Conservation (phyloP, 306 rosid genomes). For the Senna siamea region DNA sequence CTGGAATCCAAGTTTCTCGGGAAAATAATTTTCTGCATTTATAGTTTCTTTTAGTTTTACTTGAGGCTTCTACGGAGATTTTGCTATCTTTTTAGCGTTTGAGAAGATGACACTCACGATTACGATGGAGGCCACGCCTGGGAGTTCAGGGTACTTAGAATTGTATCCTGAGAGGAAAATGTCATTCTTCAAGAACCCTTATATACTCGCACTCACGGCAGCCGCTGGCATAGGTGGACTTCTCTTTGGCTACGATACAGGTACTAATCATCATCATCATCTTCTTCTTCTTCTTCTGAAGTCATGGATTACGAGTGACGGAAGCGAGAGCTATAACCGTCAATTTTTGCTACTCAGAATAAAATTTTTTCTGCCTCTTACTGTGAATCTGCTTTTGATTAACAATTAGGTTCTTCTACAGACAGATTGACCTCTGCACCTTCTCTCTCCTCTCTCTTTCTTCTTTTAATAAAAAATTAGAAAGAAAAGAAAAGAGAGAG, state of each 20-base stretch:
- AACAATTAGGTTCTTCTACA: too few relatives aligned
- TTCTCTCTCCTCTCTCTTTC: too few relatives aligned
- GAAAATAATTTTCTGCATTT: background rate
- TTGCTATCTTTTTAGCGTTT: background rate
- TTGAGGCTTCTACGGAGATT: background rate
- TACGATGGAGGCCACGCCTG: conserved; percentile 30
- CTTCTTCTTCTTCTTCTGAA: background rate
- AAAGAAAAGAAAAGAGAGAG: too few relatives aligned
- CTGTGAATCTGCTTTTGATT: background rate
- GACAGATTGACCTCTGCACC: too few relatives aligned
- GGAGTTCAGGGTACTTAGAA: conserved; percentile 52
- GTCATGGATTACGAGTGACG: too few relatives aligned
- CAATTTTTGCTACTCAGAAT: too few relatives aligned
- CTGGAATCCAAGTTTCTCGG: too few relatives aligned
- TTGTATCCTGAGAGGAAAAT: conserved; percentile 46
- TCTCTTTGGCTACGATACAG: conserved; percentile 58
- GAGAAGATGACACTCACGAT: conserved; percentile 27
- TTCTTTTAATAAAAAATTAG: too few relatives aligned
- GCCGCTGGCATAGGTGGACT: conserved; percentile 53
- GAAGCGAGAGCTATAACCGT: too few relatives aligned
- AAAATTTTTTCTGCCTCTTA: too few relatives aligned
- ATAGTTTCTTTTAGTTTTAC: background rate
- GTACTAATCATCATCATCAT: conserved; percentile 4
- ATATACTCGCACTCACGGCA: conserved; percentile 46
- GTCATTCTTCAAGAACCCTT: conserved; percentile 42